Conservation (phyloP, 2,329 filamentous ascomycete genomes). For the Bertia moriformis region DNA sequence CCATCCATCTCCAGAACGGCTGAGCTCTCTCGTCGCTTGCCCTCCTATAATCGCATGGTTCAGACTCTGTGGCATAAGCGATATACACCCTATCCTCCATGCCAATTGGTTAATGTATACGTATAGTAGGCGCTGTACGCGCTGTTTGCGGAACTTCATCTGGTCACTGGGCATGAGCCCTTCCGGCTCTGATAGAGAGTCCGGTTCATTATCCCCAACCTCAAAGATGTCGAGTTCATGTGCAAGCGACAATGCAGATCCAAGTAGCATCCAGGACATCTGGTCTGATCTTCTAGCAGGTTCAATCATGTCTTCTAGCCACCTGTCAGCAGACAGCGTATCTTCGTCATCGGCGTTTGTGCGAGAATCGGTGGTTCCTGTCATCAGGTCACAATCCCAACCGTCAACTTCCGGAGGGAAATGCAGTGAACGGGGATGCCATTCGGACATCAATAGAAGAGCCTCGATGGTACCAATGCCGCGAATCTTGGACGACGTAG, state of each 20-base stretch:
- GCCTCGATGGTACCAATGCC: conserved; percentile 36
- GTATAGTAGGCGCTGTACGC: conserved; percentile 21
- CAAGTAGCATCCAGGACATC: conserved; percentile 46
- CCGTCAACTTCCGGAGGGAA: conserved; percentile 36
- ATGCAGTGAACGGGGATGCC: conserved; percentile 37
- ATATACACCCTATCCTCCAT: conserved; percentile 32
- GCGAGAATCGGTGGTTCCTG: conserved; percentile 5
- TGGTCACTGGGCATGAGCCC: conserved; percentile 9
- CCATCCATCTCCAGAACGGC: conserved; percentile 25
- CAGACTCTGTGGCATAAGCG: conserved; percentile 29
- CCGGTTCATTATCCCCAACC: conserved; percentile 16
- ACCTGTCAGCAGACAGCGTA: conserved; percentile 8
- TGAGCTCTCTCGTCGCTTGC: conserved; percentile 9
- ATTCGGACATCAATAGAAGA: conserved; percentile 36
- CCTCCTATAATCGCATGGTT: conserved; percentile 21
- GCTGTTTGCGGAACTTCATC: conserved; percentile 14
- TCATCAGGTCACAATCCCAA: conserved; percentile 36
- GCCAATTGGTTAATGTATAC: conserved; percentile 35
- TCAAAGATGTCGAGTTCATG: conserved; percentile 36
- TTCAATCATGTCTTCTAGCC: conserved; percentile 36
- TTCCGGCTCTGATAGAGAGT: conserved; percentile 3
- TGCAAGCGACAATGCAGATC: conserved; percentile 32
- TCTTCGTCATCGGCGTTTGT: conserved; percentile 18
- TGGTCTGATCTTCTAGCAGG: conserved; percentile 36
- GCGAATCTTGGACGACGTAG: conserved; percentile 28